Base-by-base conservation (phyloP, 176 grass and related monocot species). In the Microstegium vimineum region DNA sequence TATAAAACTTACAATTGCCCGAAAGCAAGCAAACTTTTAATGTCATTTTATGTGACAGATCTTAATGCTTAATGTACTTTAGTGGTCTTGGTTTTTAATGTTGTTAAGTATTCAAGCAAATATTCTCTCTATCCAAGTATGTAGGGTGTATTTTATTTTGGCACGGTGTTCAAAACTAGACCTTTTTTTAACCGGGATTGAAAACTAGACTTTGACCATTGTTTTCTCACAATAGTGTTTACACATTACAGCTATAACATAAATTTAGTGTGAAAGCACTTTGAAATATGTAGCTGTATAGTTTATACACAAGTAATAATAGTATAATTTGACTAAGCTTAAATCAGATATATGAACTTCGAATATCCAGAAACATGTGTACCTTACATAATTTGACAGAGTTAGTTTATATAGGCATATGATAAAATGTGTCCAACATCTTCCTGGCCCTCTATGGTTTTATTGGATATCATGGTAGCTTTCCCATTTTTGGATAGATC, bases 401-500 rank as follows among this genome's bases (percentile, higher is more conserved):
- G 4, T 10, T 6, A 37, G 11, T 84, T 79, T 71, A 35, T 76
- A 62, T 18, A 54, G 6, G 15, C 15, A 49, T 47, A 14, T 46
- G 49, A 67, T 59, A 41, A 27, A 74, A 69, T 60, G 5, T 74
- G 20, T 30, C 27, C 67, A 64, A 51, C 60, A 61, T 78, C 38
- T 78, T 77, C 13, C 36, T 77, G 3, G 42, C 60, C 41, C 12
- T 31, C 13, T 4, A 15, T 71, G 61, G 60, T 47, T 36, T 52
- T n/a, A 52, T 68, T 62, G 59, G 41, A 67, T 70, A 40, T 77
- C 73, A 22, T 73, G 22, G 34, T 73, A 56, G 16, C 26, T 56
- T 82, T 75, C 14, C 37, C 76, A 63, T 72, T 77, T 67, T 81
- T 64, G 8, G 4, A 85, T 71, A 37, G 54, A 82, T 70, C 43